Base-by-base conservation (phyloP, 208 protist species). In the Trypanosoma conorhini region DNA sequence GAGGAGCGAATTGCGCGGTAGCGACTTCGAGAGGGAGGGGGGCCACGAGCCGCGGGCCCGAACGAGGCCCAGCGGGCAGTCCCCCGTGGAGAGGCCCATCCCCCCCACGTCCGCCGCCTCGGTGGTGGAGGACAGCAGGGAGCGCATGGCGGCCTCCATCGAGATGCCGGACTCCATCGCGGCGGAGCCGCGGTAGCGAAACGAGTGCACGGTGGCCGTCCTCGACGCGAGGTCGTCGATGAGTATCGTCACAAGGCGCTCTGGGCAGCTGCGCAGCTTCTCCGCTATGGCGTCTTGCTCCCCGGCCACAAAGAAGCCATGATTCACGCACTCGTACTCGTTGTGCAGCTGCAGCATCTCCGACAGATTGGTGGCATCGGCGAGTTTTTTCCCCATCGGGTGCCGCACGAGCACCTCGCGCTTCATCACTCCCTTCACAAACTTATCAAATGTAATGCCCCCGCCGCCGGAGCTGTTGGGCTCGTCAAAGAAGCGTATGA, bases 401-500 rank as follows among this genome's bases (percentile, higher is more conserved):
- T 96, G 91, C 50, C 83, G 81, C 38, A 94, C 78, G 52, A 96
- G 74, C 69, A 94, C 91, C 44, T 97, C 88, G 12, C 82, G 81
- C 50, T 89, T 82, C 21, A 91, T 79, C 22, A 94, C 86, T 17
- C 88, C 92, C 31, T 80, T 70, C 17, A 95, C 85, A 65, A 97
- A 97, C 46, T 81, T 85, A 67, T 94, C 85, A 70, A 97, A 97
- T 5, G 91, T 90, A 52, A 96, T 81, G 40, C 76, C 77, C 24
- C 71, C 58, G 60, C n/a, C 48, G 0, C 58, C 56, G 17, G 66
- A 59, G 17, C 73, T 17, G 13, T 87, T 76, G 28, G 67, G 70
- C 59, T 90, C 82, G 65, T 89, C 79, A 71, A 94, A 95, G 63
- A 86, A 94, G 54, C 85, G 67, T 21, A 97, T 89, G 19, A 97